Evolutionary conservation across 352 stramenopile genomes (phyloP), one percentile per base, ranked within the genome.

Genomic region (Peronospora destructor): DNA sequence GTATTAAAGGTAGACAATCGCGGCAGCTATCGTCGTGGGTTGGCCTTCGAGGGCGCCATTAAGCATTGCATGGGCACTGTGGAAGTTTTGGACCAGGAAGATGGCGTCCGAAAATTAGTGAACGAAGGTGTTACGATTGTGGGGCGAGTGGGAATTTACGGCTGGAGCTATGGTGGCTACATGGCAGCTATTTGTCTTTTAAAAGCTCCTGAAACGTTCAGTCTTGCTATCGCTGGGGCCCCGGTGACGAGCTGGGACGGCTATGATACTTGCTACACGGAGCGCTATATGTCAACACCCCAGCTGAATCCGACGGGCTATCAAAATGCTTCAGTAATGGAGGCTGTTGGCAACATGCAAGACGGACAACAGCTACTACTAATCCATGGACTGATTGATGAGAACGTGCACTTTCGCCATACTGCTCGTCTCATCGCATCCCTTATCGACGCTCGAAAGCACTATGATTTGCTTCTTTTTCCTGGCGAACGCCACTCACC

Each of bases 211-310:
- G 84, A 97, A 65, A 90, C 95, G 8, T 98, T 98, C 67, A 93
- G 95, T 55, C 85, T 95, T 29, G 95, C 91, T 17, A 96, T 98
- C 25, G 86, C 93, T 0, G 95, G 96, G 45, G 96, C 96, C 5
- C 96, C 95, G 2, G 95, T 98, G 16, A 98, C 96, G 3, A 95
- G 83, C 53, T 98, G 96, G 95, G 91, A 98, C 65, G 95, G 95
- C 34, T 99, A 99, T 63, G 96, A 99, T 66, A 98, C 95, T 42
- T 97, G 97, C 65, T 98, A 99, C 73, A 98, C 96, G 47, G 95
- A 98, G 59, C 72, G 95, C 19, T 98, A 98, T 73, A 98, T 98
- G 94, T 96, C 92, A 42, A 89, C 89, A 35, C 94, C 94, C 1
- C 75, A 90, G 37, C 75, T 96, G 32, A 98, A 98, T 71, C 80